Evolutionary conservation across 1,284 basidiomycete genomes (phyloP).

Genomic region (Xerocomus cyaneibrunnescens): DNA sequence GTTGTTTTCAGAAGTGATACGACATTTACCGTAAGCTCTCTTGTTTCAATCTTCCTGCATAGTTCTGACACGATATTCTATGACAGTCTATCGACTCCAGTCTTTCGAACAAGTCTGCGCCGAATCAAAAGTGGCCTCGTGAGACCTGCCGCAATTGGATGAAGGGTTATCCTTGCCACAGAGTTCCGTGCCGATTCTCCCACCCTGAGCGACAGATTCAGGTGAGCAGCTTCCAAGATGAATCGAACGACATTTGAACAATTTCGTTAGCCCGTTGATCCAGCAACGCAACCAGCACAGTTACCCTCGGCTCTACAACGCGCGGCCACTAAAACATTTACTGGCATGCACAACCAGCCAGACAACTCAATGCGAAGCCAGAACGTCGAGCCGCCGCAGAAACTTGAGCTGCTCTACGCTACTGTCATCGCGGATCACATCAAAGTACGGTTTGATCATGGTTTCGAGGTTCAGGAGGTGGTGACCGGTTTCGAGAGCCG

Average conservation of each 20-base stretch:
- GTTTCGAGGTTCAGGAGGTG: slow-evolving; percentile 40
- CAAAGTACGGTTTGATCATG: slow-evolving; percentile 39
- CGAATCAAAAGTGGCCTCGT: accelerated
- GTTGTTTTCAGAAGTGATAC: slow-evolving; percentile 14
- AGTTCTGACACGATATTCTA: not conserved
- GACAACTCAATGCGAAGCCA: not conserved
- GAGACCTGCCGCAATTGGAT: slow-evolving; percentile 11
- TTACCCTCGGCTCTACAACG: not conserved
- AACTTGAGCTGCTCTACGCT: slow-evolving; percentile 18
- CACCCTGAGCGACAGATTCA: slow-evolving; percentile 8
- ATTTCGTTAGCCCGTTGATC: not conserved
- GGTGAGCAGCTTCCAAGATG: not conserved
- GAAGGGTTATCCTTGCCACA: not conserved
- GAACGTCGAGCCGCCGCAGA: slow-evolving; percentile 6
- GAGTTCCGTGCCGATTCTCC: not conserved
- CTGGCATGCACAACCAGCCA: not conserved
- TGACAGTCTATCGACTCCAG: slow-evolving; percentile 21
- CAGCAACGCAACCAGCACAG: not conserved
- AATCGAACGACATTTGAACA: not conserved
- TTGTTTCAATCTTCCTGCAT: not conserved
- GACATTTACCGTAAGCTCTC: slow-evolving; percentile 20
- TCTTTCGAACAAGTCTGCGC: slow-evolving; percentile 4
- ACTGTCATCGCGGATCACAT: slow-evolving; percentile 30
- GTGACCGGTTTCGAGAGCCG: slow-evolving; percentile 45
- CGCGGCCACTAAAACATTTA: not conserved